Base-by-base conservation (phyloP, 140 eudicot genomes). In the Stevia rebaudiana region DNA sequence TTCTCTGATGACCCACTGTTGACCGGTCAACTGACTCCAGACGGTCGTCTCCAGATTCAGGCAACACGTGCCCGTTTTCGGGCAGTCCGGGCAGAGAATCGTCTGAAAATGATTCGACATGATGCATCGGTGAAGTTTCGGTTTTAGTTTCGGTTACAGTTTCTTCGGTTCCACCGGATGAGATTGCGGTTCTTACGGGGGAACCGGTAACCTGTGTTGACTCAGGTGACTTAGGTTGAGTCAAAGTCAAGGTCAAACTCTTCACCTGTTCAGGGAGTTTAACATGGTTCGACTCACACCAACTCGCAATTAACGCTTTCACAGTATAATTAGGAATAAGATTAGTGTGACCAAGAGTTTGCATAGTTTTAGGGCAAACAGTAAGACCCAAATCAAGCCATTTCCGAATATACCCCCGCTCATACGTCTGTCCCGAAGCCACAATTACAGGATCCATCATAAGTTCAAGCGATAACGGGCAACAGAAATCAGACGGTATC, bases 391-490 rank as follows among this genome's bases (percentile, higher is more conserved):
- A 89, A 73, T 91, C 98, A 63, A 91, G 79, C 98, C 98, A 92
- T 55, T 83, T 76, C 47, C 86, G 79, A 42, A 92, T 92, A 75
- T 80, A 83, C 41, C 81, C 92, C 33, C 98, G 84, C 74, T 92
- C 98, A 37, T 88, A 92, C 0, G 96, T 92, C 68, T 92, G 96
- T 25, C 98, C 96, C 35, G 96, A 92, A 43, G 95, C 83, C 33
- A 92, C 98, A 77, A 88, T 92, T 5, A 92, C 98, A 65, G 96
- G 98, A 68, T 92, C 98, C 3, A 87, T 81, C 98, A 92, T 92
- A 70, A 87, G 84, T 61, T 92, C 89, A 49, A 92, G 95, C 15
- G 98, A 92, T 41, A 92, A 77, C 42, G 98, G 98, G 82, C 98
- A 92, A 64, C 99, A 92, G 63, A 92, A 92, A 69, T 92, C 99